Conservation (phyloP, 2,329 filamentous ascomycete species). For the Meredithiella fracta region DNA sequence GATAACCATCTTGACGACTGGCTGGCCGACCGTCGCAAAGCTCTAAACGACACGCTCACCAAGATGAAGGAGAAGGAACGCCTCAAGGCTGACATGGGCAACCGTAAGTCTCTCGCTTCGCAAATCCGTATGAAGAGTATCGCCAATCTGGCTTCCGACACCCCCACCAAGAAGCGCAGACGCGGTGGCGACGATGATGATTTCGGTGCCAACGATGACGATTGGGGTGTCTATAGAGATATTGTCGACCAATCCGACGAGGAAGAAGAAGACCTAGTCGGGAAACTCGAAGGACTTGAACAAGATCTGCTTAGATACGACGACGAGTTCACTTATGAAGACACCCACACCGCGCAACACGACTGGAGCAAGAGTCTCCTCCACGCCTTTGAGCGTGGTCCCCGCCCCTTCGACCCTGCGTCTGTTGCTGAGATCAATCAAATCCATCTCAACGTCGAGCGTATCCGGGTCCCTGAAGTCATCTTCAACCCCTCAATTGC, state of each 20-base stretch:
- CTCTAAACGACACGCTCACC: constrained; percentile 52
- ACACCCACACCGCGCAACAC: constrained; percentile 78
- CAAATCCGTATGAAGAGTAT: constrained; percentile 98
- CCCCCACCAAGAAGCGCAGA: constrained; percentile 65
- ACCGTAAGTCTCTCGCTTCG: constrained; percentile 87
- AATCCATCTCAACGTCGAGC: constrained; percentile 89
- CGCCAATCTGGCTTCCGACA: constrained; percentile 85
- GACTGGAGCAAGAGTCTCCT: constrained; percentile 90
- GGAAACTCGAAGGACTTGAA: constrained; percentile 60
- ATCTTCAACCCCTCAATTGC: constrained; percentile 87
- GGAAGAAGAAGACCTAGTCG: constrained; percentile 74
- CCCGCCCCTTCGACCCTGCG: constrained; percentile 67
- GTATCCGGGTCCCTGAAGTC: constrained; percentile 84
- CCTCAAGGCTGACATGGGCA: constrained; percentile 84
- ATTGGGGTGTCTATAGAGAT: constrained; percentile 93
- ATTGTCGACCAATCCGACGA: constrained; percentile 77
- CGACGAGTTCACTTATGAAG: constrained; percentile 74
- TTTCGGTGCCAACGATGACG: constrained; percentile 91
- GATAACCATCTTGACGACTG: constrained; percentile 73
- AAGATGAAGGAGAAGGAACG: constrained; percentile 89
- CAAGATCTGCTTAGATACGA: constrained; percentile 74
- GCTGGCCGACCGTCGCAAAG: constrained; percentile 66
- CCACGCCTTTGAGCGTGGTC: constrained; percentile 78
- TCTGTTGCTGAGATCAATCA: constrained; percentile 69
- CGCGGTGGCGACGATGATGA: constrained; percentile 86